phyloP scores from a whole-genome alignment of 805 yeast species.

The Debaryomyces prosopidis region DNA sequence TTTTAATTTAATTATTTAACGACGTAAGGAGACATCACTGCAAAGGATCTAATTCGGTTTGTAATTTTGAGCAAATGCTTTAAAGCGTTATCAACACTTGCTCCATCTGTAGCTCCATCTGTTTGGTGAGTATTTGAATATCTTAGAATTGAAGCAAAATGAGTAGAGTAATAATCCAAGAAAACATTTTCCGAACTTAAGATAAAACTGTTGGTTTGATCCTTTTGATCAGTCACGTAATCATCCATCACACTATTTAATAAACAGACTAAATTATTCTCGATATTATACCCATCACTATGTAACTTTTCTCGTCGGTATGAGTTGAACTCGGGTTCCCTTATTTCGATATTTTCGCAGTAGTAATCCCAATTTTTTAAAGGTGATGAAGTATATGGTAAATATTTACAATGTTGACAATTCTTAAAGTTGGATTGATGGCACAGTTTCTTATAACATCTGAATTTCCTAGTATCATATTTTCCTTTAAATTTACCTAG shows the following conservation, averaged over 20 bases:
- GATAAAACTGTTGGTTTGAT: neutral
- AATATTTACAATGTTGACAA: conserved; percentile 10
- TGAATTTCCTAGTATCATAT: conserved; percentile 17
- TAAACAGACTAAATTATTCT: conserved; percentile 1
- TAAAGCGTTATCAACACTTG: neutral
- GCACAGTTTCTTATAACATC: conserved; percentile 16
- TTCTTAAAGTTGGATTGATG: conserved; percentile 5
- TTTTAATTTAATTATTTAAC: too few relatives aligned
- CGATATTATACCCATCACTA: neutral
- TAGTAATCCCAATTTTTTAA: conserved; percentile 2
- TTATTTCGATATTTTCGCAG: neutral
- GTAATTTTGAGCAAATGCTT: neutral
- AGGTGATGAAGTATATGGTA: conserved; percentile 12
- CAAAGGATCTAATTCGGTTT: neutral
- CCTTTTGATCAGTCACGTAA: neutral
- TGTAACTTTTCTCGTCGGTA: neutral
- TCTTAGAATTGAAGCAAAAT: neutral
- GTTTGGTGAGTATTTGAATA: neutral
- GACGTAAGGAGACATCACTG: neutral
- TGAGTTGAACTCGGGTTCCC: neutral
- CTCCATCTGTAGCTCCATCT: neutral
- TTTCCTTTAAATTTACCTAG: conserved; percentile 21
- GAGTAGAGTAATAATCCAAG: neutral
- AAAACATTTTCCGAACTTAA: neutral
- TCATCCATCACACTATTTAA: neutral